phyloP scores from a whole-genome alignment of 805 yeast species.

The Starmerella powellii region DNA sequence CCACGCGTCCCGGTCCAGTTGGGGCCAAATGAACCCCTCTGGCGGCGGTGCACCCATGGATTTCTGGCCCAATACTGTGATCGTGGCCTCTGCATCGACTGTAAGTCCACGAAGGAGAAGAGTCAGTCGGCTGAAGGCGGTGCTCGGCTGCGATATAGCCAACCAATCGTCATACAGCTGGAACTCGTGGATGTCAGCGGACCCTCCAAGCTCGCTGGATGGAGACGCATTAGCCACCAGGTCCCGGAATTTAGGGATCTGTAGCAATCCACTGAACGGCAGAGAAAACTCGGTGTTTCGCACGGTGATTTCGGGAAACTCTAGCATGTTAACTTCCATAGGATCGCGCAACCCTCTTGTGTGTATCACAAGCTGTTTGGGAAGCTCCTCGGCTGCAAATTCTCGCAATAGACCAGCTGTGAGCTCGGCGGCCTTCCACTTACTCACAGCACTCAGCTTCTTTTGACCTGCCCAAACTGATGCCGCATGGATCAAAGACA shows the following conservation, averaged over 20 bases:
- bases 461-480: constrained; percentile 92
- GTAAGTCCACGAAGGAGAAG: constrained; percentile 72
- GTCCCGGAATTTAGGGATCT: constrained; percentile 66
- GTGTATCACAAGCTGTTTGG: constrained; percentile 80
- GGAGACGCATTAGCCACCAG: constrained; percentile 76
- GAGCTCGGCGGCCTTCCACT: constrained; percentile 98
- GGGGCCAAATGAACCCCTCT: constrained; percentile 87
- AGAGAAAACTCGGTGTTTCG: constrained; percentile 79
- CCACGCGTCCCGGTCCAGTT: constrained; percentile 84
- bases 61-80: constrained; percentile 51
- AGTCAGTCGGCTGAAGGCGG: constrained; percentile 84
- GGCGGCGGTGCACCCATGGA: constrained; percentile 53
- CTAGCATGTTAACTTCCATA: constrained; percentile 90
- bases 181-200: constrained; percentile 29
- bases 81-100: constrained; percentile 46
- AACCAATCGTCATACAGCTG: constrained; percentile 95
- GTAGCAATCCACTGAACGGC: constrained; percentile 80
- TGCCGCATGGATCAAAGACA: constrained; percentile 82
- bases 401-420: constrained; percentile 84
- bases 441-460: constrained; percentile 80
- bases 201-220: constrained; percentile 71
- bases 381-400: constrained; percentile 85
- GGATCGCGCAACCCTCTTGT: constrained; percentile 90
- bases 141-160: constrained; percentile 65
- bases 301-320: constrained; percentile 82